These are phyloP conservation scores for Zoysia pacifica DNA, from an alignment of 176 grass and related monocot species.

Conservation along the genomic window DNA sequence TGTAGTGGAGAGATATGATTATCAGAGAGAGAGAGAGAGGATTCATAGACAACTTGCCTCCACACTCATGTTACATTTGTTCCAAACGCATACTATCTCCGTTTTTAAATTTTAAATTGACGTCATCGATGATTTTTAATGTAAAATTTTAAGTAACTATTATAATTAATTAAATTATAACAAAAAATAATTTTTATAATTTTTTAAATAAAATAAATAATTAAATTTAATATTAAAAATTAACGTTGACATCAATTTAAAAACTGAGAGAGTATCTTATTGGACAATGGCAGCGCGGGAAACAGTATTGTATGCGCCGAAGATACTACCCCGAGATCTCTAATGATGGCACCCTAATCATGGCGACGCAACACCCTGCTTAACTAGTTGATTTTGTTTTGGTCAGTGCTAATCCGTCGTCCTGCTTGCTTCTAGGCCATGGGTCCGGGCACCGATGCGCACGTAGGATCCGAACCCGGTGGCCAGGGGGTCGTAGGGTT, in stretches of 20 bases:
- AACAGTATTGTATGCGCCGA: constrained; percentile 35
- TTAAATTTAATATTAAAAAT: too few relatives aligned
- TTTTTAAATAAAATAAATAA: too few relatives aligned
- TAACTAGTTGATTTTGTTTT: background rate
- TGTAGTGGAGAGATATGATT: constrained; percentile 38
- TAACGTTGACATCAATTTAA: too few relatives aligned
- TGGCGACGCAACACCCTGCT: constrained; percentile 28
- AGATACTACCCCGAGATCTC: constrained; percentile 52
- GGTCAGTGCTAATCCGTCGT: background rate
- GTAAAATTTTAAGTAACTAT: too few relatives aligned
- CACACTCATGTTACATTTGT: too few relatives aligned
- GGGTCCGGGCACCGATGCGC: background rate
- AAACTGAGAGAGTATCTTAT: constrained; percentile 49
- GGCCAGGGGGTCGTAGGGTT: background rate
- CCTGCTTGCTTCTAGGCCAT: background rate
- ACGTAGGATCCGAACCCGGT: background rate
- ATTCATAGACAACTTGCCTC: too few relatives aligned
- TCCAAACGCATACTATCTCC: too few relatives aligned
- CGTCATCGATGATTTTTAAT: too few relatives aligned
- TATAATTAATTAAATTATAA: too few relatives aligned
- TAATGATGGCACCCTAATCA: constrained; percentile 65
- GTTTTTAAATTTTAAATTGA: too few relatives aligned
- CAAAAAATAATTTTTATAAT: too few relatives aligned
- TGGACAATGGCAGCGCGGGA: constrained; percentile 4
- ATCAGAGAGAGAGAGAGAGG: background rate